These are phyloP conservation scores for Hebeloma cylindrosporum DNA, from an alignment of 768 basidiomycete genomes.

Conservation along the genomic window DNA sequence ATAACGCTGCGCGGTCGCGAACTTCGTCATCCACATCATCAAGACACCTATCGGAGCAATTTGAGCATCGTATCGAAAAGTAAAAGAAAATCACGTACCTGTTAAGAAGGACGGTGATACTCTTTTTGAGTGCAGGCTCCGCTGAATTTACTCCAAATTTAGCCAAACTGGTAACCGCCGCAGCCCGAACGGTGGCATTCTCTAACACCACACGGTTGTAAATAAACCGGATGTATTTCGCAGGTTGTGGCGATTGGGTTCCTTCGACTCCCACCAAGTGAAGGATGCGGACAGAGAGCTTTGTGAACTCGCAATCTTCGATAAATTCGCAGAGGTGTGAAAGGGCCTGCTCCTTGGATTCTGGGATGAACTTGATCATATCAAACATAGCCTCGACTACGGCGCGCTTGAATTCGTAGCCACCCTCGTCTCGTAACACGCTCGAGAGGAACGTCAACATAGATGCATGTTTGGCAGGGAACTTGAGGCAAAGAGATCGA, in stretches of 20 bases:
- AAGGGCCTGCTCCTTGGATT: conserved; percentile 95
- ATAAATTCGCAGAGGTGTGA: conserved; percentile 99
- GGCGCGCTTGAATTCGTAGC: conserved; percentile 99
- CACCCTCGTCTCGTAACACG: conserved; percentile 95
- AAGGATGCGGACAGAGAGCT: conserved; percentile 94
- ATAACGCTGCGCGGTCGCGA: conserved; percentile 94
- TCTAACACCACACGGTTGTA: conserved; percentile 99
- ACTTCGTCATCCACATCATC: conserved; percentile 99
- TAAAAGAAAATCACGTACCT: conserved; percentile 48
- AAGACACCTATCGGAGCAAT: conserved; percentile 62
- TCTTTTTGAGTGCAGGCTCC: conserved; percentile 77
- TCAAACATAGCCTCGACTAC: conserved; percentile 99
- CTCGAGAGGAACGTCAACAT: conserved; percentile 98
- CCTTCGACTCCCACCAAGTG: conserved; percentile 96
- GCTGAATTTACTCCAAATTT: conserved; percentile 93
- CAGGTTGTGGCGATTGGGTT: conserved; percentile 92
- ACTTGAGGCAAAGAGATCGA: conserved; percentile 97
- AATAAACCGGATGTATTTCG: conserved; percentile 99
- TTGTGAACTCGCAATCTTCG: conserved; percentile 99
- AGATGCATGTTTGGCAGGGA: conserved; percentile 93
- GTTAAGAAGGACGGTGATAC: conserved; percentile 83
- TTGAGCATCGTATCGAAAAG: conserved; percentile 6
- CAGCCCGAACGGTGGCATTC: conserved; percentile 96
- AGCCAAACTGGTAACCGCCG: conserved; percentile 91
- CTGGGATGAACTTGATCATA: conserved; percentile 97